Evolutionary conservation across 2,329 filamentous ascomycete genomes (phyloP), one percentile per base, ranked within the genome.

Genomic region (Gaeumannomyces sp.): DNA sequence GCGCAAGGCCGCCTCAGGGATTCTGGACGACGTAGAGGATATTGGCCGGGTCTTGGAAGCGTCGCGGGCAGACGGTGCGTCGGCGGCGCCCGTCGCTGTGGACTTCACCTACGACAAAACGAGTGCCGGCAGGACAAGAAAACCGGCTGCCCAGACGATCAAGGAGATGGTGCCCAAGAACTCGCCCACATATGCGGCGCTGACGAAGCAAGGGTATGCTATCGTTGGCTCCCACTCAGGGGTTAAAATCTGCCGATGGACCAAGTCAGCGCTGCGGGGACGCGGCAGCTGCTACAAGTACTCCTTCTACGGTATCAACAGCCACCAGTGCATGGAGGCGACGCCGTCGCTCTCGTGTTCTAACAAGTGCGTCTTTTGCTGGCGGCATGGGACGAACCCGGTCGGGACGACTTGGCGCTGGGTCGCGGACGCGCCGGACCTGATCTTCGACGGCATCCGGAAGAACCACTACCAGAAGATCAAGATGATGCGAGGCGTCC

Each of bases 361-460:
- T 68, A 98, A 98, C 80, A 98, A 99, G 76, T 98, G 95, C 76
- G 92, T 99, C 69, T 99, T 98, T 77, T 99, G 94, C 83, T 99
- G 94, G 95, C 89, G 95, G 8, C 95, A 98, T 74, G 95, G 94
- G 64, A 98, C 95, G 0, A 99, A 98, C 74, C 94, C 94, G 0
- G 95, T 98, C 0, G 93, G 93, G 61, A 98, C 95, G 3, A 96
- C 90, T 5, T 98, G 95, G 94, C 89, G 94, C 67, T 99, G 94
- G 94, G 87, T 93, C 62, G 92, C 97, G 35, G 95, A 98, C 73
- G 89, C 92, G 0, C 93, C 94, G 0, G 90, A 97, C 29, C 76
- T 93, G 71, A 96, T 98, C 70, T 97, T 97, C 73, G 80, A 90
- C 53, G 94, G 94, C 61, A 92, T 97, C 68, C 97, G 96, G 75